Conservation (phyloP, 495 filamentous ascomycete species). For the Penicillium silybi region DNA sequence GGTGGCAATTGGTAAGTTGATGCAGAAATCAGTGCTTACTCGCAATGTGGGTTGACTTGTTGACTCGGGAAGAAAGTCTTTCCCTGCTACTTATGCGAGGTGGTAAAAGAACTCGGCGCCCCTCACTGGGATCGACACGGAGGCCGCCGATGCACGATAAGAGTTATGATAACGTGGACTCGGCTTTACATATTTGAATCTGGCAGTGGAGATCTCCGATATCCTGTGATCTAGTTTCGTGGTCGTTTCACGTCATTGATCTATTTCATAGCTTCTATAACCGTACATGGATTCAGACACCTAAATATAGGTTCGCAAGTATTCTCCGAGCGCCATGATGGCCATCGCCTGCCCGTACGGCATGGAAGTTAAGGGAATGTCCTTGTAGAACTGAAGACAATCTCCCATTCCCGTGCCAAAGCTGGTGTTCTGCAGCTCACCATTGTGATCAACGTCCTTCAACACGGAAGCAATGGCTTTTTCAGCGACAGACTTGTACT, state of each 20-base stretch:
- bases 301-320: constrained; percentile 51
- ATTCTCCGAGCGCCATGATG: constrained; percentile 67
- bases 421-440: constrained; percentile 64
- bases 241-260: not conserved
- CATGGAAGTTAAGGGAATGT: constrained; percentile 68
- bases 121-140: not conserved
- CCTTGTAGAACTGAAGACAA: constrained; percentile 62
- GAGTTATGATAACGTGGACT: not conserved
- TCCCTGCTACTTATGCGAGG: not conserved
- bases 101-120: not conserved
- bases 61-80: not conserved
- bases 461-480: constrained; percentile 59
- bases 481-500: constrained; percentile 49
- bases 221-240: not conserved
- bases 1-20: not conserved
- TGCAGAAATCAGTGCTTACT: not conserved
- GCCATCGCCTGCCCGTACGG: constrained; percentile 78
- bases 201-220: not conserved
- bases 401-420: constrained; percentile 73
- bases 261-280: constrained; percentile 1
- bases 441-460: constrained; percentile 52
- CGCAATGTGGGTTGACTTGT: not conserved
- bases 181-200: not conserved
- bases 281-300: not conserved
- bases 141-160: constrained; percentile 7